These are phyloP conservation scores for Penicillium corylophilum DNA, from an alignment of 2,329 filamentous ascomycete genomes.

Conservation along the genomic window DNA sequence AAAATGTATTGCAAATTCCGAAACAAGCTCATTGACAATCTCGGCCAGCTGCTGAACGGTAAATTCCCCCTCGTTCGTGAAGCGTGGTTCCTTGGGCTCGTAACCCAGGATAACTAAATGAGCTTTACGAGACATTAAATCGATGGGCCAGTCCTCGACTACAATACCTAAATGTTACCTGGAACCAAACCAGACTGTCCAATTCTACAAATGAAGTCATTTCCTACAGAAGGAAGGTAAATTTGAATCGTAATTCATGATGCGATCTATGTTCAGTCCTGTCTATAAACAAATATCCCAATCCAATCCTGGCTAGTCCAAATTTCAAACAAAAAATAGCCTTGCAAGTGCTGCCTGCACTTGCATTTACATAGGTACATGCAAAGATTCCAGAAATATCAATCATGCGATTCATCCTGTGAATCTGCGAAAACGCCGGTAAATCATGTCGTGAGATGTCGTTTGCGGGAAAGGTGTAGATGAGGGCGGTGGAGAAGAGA, in stretches of 20 bases:
- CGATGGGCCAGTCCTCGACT: too few relatives aligned
- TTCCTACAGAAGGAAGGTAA: not conserved
- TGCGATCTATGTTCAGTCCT: not conserved
- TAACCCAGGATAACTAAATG: too few relatives aligned
- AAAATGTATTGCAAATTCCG: too few relatives aligned
- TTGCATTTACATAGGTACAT: not conserved
- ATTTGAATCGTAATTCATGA: not conserved
- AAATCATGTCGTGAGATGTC: conserved; percentile 3
- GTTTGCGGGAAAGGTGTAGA: not conserved
- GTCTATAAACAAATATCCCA: not conserved
- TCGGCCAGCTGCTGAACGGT: too few relatives aligned
- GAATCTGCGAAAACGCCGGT: not conserved
- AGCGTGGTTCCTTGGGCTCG: too few relatives aligned
- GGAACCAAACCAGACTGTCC: too few relatives aligned
- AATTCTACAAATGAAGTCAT: too few relatives aligned
- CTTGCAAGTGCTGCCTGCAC: not conserved
- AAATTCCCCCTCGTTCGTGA: too few relatives aligned
- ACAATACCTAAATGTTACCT: too few relatives aligned
- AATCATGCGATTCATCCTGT: not conserved
- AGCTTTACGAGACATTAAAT: too few relatives aligned
- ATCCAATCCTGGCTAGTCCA: not conserved
- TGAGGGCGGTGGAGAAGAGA: not conserved
- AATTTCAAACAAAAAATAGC: not conserved
- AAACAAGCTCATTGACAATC: too few relatives aligned
- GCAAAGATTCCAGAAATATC: not conserved